Evolutionary conservation across 108 stramenopile genomes (phyloP), one percentile per base, ranked within the genome.

Genomic region (Conticribra weissflogii): DNA sequence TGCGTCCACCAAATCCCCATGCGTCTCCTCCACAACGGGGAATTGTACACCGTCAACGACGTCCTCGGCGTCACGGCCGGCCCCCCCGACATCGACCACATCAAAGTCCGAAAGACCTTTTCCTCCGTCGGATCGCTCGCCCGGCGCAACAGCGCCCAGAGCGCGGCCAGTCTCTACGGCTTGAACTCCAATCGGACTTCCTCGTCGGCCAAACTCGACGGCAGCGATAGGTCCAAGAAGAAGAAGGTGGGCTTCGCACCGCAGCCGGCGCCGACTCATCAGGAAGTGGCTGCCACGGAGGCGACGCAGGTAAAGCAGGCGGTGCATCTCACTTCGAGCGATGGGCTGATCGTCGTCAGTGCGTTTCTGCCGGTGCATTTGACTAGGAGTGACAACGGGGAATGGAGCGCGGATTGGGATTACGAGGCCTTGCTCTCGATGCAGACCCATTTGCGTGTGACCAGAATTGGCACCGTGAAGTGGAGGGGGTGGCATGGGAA

Each of bases 361-460:
- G 86, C 87, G 21, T 96, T 96, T 83, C 78, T 96, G 14, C 95
- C 95, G 2, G 91, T 96, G 0, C 78, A 90, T 48, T 52, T 96
- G 28, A 87, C 88, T 50, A 85, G 94, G 16, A 65, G 73, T 22
- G 79, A 81, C 23, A 54, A 66, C 1, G 86, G 87, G 47, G 72
- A 88, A 53, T 94, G 92, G 92, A 71, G 76, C 0, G 92, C 89
- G 8, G 90, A 90, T 74, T 97, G 97, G 98, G 97, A 99, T 85
- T 94, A 97, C 63, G 97, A 98, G 63, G 88, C 86, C 22, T 76
- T 99, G 54, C 82, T 99, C 22, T 89, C 90, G 23, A 93, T 98
- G 84, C 94, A 97, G 68, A 91, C 93, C 41, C 88, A 92, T 75
- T 76, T 97, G 55, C 88, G 98, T 8, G 94, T 98, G 1, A 95